Evolutionary conservation across 208 protist species (phyloP).

Genomic region (Leishmania aethiopica): DNA sequence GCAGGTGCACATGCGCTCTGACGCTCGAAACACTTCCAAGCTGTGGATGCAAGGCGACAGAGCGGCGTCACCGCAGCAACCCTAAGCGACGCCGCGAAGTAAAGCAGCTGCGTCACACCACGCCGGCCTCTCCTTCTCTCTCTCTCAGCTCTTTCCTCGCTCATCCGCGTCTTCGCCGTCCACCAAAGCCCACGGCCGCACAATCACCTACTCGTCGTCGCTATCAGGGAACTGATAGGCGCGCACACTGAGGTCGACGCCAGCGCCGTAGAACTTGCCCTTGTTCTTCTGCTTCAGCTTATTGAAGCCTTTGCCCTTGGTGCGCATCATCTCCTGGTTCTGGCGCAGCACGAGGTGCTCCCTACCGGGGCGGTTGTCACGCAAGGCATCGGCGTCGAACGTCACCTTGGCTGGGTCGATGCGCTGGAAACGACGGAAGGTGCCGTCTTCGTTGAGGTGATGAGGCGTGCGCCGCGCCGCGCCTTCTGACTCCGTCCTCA

Average conservation of each 20-base stretch:
- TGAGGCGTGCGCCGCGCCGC: constrained; percentile 22
- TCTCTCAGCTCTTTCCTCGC: neutral
- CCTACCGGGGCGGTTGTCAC: constrained; percentile 64
- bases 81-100: neutral
- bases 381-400: constrained; percentile 60
- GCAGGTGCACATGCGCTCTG: neutral
- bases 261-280: constrained; percentile 81
- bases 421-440: constrained; percentile 70
- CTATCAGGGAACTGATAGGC: constrained; percentile 87
- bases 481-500: constrained; percentile 10
- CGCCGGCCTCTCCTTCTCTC: neutral
- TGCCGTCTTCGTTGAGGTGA: constrained; percentile 49
- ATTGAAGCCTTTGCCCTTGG: constrained; percentile 87
- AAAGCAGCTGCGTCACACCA: neutral
- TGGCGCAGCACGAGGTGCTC: constrained; percentile 77
- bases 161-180: neutral
- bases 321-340: constrained; percentile 91
- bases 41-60: neutral
- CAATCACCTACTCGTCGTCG: constrained; percentile 58
- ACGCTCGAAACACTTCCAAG: neutral
- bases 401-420: constrained; percentile 75
- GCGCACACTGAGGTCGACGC: constrained; percentile 73
- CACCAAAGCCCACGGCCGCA: neutral
- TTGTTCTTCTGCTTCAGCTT: constrained; percentile 93
- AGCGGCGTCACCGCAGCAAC: neutral